Conservation (phyloP, 768 basidiomycete species). For the Kwoniella sp. region DNA sequence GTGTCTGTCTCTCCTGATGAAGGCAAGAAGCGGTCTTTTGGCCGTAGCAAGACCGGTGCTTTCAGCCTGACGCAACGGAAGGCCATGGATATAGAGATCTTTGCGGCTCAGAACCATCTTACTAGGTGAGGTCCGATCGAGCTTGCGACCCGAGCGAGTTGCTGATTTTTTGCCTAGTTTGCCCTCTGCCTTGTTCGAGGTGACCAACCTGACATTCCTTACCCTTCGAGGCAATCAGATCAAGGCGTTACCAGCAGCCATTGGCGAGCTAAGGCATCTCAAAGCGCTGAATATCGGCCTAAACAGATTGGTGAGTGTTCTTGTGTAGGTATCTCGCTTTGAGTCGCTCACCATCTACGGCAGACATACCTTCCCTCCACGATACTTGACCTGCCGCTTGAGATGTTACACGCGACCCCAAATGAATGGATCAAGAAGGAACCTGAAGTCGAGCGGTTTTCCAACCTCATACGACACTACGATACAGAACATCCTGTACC, state of each 20-base stretch:
- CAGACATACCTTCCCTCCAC: conserved; percentile 41
- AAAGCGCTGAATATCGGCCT: conserved; percentile 45
- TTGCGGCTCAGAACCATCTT: conserved; percentile 20
- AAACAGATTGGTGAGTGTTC: conserved; percentile 36
- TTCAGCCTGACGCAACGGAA: conserved; percentile 3
- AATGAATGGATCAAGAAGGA: conserved; percentile 21
- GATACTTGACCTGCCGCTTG: conserved; percentile 38
- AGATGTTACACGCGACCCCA: conserved; percentile 23
- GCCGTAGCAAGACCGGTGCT: conserved; percentile 25
- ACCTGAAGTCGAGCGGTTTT: not conserved
- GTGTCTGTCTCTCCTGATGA: not conserved
- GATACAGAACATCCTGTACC: conserved; percentile 14
- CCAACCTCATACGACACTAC: conserved; percentile 16
- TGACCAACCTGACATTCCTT: conserved; percentile 39
- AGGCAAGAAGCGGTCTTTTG: conserved; percentile 9
- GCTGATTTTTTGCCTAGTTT: conserved; percentile 23
- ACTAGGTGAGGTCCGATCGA: conserved; percentile 12
- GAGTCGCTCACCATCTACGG: not conserved
- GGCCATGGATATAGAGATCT: conserved; percentile 13
- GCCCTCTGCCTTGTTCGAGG: conserved; percentile 45
- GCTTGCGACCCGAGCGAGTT: not conserved
- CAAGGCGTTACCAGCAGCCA: conserved; percentile 40
- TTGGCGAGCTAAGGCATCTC: conserved; percentile 37
- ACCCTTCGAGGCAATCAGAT: conserved; percentile 39
- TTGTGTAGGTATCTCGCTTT: not conserved